Percentiles rank a stretch among this genome's conserved stretches.
Evolutionary conservation across 164 flowering plant species (phyloP).

Genomic region (Chimonanthus salicifolius): DNA sequence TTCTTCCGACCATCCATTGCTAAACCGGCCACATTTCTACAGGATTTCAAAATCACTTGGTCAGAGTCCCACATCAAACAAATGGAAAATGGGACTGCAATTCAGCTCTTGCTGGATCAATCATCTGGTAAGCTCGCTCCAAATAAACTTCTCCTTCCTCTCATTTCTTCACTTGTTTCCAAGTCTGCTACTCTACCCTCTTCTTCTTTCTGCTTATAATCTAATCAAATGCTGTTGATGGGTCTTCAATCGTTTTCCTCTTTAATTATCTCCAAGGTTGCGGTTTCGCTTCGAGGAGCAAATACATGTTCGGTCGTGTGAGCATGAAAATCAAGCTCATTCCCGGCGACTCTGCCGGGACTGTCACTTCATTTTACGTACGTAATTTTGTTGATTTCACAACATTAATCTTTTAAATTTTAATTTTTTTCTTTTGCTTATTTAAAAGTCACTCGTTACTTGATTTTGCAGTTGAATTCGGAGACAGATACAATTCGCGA

Average conservation of each 20-base stretch:
- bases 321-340: constrained; percentile 67
- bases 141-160: background rate
- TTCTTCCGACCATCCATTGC: constrained; percentile 8
- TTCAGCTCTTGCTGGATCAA: constrained; percentile 49
- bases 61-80: constrained; percentile 45
- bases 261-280: constrained; percentile 29
- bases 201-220: background rate
- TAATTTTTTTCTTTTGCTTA: no score
- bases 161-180: background rate
- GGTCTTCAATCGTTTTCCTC: background rate
- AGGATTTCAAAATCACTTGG: constrained; percentile 53
- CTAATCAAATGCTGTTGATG: background rate
- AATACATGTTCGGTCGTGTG: constrained; percentile 52
- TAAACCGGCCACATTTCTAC: constrained; percentile 39
- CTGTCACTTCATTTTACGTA: constrained; percentile 67
- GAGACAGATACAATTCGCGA: constrained; percentile 36
- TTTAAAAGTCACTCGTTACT: background rate
- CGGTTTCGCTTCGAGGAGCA: constrained; percentile 58
- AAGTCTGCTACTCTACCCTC: background rate
- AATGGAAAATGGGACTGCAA: constrained; percentile 37
- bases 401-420: background rate
- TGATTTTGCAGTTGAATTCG: constrained; percentile 40
- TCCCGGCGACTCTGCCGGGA: constrained; percentile 73
- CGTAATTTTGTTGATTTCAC: no score
- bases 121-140: constrained; percentile 30